Base-by-base conservation (phyloP, 1,284 basidiomycete genomes). In the Ustilago lituana region DNA sequence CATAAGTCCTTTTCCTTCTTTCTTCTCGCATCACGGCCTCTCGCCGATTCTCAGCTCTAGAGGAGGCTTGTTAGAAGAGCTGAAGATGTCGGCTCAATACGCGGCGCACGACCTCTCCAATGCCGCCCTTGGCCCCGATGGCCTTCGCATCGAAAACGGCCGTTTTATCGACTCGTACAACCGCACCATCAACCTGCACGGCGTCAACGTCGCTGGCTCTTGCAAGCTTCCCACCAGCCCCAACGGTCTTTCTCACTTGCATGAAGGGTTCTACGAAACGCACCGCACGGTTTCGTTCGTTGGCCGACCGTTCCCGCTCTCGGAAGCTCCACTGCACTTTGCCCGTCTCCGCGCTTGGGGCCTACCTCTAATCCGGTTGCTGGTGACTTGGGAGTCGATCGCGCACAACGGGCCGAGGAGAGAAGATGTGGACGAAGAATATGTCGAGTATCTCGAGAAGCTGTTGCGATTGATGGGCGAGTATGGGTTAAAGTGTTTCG, bases 381-480 rank as follows among this genome's bases (percentile, higher is more conserved):
- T 55, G 90, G 87, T 98, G 4, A 96, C 94, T 1, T 98, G 95
- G 96, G 95, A 98, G 80, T 92, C 94, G 0, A 85, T 98, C 20
- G 93, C 97, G 78, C 96, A 98, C 77, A 87, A 85, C 51, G 94
- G 79, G 0, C 79, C 79, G 0, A 37, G 38, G 12, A 55, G 45
- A 10, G 36, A 64, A 2, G 2, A 83, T 88, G 43, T 94, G 92
- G 94, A 98, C 82, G 83, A 81, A 4, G 89, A 90, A 41, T 98
- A 97, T 80, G 85, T 98, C 3, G 81, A 86, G 7, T 98, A 98
- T 80, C 84, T 98, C 19, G 87, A 87, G 40, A 78, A 84, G 1
- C 83, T 98, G 2, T 85, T 98, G 6, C 86, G 87, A 0, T 82
- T 93, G n/a, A 86, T 97, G 56, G 89, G 91, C 0, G 82, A 89